Evolutionary conservation across 371 early-diverging fungal genomes (phyloP).

Genomic region (Sporodiniella umbellata): DNA sequence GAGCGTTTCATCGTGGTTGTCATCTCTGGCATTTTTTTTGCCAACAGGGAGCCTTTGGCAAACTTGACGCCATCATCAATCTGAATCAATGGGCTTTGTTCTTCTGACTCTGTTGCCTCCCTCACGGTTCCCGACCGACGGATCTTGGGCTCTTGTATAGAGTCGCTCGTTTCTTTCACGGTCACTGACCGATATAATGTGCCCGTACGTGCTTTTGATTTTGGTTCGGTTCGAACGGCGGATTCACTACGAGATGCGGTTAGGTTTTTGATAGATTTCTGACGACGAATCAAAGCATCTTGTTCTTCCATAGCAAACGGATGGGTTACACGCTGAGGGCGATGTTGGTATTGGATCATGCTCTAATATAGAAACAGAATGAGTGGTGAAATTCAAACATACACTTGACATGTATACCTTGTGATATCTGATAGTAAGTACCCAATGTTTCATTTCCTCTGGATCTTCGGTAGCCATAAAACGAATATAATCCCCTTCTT

Average conservation of each 20-base stretch:
- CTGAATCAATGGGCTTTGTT: conserved; percentile 33
- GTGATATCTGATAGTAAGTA: conserved; percentile 73
- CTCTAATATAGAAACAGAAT: conserved; percentile 18
- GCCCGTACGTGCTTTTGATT: conserved; percentile 4
- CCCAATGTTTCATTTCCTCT: conserved; percentile 80
- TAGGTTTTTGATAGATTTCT: conserved; percentile 32
- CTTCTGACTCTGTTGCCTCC: conserved; percentile 11
- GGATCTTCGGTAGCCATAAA: conserved; percentile 74
- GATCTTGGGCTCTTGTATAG: too few relatives aligned
- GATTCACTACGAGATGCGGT: conserved; percentile 17
- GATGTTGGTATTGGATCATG: conserved; percentile 30
- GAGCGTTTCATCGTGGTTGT: conserved; percentile 25
- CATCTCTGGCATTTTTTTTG: conserved; percentile 16
- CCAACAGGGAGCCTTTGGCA: conserved; percentile 42
- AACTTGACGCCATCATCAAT: conserved; percentile 38
- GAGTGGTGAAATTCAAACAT: too few relatives aligned
- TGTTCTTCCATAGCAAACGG: conserved; percentile 25
- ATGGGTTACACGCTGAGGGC: conserved; percentile 32
- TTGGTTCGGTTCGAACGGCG: conserved; percentile 12
- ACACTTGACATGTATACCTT: conserved; percentile 71
- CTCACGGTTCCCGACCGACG: conserved; percentile 31
- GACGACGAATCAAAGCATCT: conserved; percentile 24
- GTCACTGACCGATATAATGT: too few relatives aligned
- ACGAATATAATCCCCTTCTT: conserved; percentile 80
- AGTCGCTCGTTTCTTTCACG: too few relatives aligned